These are phyloP conservation scores for Viola pubescens DNA, from an alignment of 441 rosid species.

Conservation along the genomic window DNA sequence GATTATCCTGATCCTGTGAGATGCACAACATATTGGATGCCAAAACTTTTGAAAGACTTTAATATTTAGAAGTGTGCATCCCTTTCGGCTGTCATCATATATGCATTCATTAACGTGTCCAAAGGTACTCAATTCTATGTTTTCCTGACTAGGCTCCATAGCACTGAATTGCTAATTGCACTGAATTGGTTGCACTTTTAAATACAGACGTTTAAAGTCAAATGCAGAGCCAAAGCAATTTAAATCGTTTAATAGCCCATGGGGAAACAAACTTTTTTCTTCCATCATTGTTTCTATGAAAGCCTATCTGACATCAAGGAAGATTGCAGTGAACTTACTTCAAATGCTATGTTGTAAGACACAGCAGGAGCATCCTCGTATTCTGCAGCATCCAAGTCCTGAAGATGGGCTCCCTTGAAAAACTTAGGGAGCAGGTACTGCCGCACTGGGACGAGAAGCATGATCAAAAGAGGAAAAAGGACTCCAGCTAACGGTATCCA, in stretches of 20 bases:
- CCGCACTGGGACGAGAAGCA: slow-evolving; percentile 71
- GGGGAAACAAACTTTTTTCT: slow-evolving; percentile 1
- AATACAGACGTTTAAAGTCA: slow-evolving; percentile 1
- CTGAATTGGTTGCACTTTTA: not conserved
- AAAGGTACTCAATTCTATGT: not conserved
- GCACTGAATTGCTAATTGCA: not conserved
- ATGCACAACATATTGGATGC: slow-evolving; percentile 11
- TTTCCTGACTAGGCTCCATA: not conserved
- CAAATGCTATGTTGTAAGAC: slow-evolving; percentile 45
- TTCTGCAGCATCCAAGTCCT: slow-evolving; percentile 73
- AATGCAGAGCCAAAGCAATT: not conserved
- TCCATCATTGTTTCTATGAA: not conserved
- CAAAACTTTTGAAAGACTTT: slow-evolving; percentile 1
- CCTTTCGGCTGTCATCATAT: not conserved
- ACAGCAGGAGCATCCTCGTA: slow-evolving; percentile 70
- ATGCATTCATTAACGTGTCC: not conserved
- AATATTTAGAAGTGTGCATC: not conserved
- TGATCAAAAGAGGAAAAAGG: slow-evolving; percentile 63
- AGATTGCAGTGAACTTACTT: slow-evolving; percentile 32
- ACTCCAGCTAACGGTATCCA: slow-evolving; percentile 84
- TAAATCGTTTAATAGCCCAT: not conserved
- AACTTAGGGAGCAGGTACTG: slow-evolving; percentile 58
- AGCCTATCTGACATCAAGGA: slow-evolving; percentile 4
- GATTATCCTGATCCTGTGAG: slow-evolving; percentile 38
- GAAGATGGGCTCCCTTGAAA: slow-evolving; percentile 68